Percentiles rank a stretch among this genome's conserved stretches.
Evolutionary conservation across 2,329 filamentous ascomycete genomes (phyloP).

Genomic region (Beauveria australis): DNA sequence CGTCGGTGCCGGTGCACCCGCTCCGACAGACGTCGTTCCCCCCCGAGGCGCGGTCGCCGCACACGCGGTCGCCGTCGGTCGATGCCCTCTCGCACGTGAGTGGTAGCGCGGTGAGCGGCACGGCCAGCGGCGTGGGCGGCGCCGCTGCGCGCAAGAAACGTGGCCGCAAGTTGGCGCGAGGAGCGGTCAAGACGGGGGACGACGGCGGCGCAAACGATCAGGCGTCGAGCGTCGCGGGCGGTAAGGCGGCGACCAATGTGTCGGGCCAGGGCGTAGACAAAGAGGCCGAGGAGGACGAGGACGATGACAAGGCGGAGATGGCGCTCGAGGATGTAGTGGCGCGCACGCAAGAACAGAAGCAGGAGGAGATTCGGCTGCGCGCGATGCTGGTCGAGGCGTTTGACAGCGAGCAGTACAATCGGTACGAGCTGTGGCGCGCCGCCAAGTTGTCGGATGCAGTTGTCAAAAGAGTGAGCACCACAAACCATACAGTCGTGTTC

Average conservation of each 20-base stretch:
- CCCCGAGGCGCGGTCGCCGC: slow-evolving; percentile 50
- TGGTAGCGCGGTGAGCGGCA: slow-evolving; percentile 48
- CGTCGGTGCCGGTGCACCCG: slow-evolving; percentile 52
- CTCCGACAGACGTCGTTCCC: slow-evolving; percentile 77
- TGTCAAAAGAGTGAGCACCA: slow-evolving; percentile 52
- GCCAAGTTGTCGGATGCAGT: slow-evolving; percentile 60
- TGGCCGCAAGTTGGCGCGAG: slow-evolving; percentile 47
- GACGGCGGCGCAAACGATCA: slow-evolving; percentile 30
- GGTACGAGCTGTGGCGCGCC: slow-evolving; percentile 64
- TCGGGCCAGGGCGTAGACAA: slow-evolving; percentile 38
- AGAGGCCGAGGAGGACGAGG: slow-evolving; percentile 46
- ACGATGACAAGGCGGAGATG: slow-evolving; percentile 47
- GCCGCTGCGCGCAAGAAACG: slow-evolving; percentile 49
- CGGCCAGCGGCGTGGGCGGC: slow-evolving; percentile 25
- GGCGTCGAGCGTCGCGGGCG: slow-evolving; percentile 35
- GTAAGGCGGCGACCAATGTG: slow-evolving; percentile 32
- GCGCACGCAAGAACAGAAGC: slow-evolving; percentile 58
- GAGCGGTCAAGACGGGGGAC: slow-evolving; percentile 37
- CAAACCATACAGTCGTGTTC: too few species aligned
- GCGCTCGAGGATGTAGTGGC: slow-evolving; percentile 50
- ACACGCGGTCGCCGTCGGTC: slow-evolving; percentile 56
- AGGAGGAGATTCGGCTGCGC: slow-evolving; percentile 48
- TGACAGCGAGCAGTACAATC: slow-evolving; percentile 56
- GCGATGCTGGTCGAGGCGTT: slow-evolving; percentile 58
- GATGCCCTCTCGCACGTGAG: slow-evolving; percentile 53